Conservation (phyloP, 108 stramenopile species). For the Pseudonitzschia delicatissima region DNA sequence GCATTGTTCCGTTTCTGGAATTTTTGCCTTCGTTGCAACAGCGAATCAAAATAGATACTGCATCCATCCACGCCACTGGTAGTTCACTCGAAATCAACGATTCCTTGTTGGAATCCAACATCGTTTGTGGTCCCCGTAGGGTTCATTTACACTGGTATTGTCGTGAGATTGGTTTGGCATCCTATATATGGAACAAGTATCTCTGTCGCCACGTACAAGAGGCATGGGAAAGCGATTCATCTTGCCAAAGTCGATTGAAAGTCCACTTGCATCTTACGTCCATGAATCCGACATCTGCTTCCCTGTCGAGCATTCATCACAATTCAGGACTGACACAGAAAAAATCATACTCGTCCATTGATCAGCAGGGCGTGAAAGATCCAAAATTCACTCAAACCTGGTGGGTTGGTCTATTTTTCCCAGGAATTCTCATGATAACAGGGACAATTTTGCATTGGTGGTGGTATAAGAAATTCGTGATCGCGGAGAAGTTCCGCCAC, state of each 20-base stretch:
- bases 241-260: not conserved
- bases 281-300: not conserved
- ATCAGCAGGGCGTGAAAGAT: not conserved
- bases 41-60: not conserved
- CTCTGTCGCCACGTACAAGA: not conserved
- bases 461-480: constrained; percentile 6
- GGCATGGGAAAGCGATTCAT: not conserved
- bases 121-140: not conserved
- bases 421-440: constrained; percentile 3
- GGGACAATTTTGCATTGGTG: constrained; percentile 16
- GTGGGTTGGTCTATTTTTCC: constrained; percentile 12
- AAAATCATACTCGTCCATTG: not conserved
- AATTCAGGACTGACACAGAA: not conserved
- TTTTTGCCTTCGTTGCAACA: constrained; percentile 4
- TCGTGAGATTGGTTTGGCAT: constrained; percentile 15
- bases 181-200: constrained; percentile 3
- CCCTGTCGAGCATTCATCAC: too few relatives aligned
- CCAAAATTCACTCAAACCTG: not conserved
- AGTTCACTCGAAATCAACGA: not conserved
- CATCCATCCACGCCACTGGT: not conserved
- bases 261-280: not conserved
- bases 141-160: constrained; percentile 26
- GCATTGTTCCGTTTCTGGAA: constrained; percentile 26
- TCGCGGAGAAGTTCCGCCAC: not conserved
- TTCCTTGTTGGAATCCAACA: not conserved